Conservation (phyloP, 768 basidiomycete genomes). For the Phanerochaete sordida region DNA sequence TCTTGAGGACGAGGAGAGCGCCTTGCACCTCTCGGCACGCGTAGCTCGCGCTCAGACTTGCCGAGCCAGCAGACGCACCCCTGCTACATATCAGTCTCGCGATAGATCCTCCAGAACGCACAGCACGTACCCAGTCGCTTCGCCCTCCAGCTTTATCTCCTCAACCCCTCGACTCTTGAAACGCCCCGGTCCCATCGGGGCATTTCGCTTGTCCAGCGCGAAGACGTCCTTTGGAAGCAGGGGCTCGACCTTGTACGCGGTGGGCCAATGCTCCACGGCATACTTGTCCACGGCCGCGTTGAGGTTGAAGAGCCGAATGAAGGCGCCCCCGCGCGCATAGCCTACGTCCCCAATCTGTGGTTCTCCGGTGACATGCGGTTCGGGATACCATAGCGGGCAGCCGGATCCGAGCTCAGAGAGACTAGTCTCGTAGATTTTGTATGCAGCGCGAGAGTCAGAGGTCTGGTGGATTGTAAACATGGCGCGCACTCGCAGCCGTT, state of each 20-base stretch:
- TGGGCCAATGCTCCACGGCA: background rate
- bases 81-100: background rate
- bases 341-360: conserved; percentile 5
- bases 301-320: conserved; percentile 8
- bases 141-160: background rate
- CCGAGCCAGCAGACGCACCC: background rate
- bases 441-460: background rate
- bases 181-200: background rate
- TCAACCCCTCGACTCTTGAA: background rate
- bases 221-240: background rate
- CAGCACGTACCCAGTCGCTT: background rate
- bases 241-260: background rate
- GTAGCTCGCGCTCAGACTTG: background rate
- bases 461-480: background rate
- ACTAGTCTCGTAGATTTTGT: background rate
- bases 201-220: background rate
- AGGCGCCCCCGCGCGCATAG: background rate
- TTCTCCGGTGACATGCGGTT: background rate
- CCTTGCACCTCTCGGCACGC: background rate
- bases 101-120: background rate
- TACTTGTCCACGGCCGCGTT: background rate
- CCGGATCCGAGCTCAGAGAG: background rate
- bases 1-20: background rate
- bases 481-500: too few species aligned
- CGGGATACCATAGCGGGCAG: background rate